A percentile compares a stretch with the other conserved stretches of the same genome.
Conservation (phyloP, 1,284 basidiomycete species). For the Farysia itapuensis region DNA sequence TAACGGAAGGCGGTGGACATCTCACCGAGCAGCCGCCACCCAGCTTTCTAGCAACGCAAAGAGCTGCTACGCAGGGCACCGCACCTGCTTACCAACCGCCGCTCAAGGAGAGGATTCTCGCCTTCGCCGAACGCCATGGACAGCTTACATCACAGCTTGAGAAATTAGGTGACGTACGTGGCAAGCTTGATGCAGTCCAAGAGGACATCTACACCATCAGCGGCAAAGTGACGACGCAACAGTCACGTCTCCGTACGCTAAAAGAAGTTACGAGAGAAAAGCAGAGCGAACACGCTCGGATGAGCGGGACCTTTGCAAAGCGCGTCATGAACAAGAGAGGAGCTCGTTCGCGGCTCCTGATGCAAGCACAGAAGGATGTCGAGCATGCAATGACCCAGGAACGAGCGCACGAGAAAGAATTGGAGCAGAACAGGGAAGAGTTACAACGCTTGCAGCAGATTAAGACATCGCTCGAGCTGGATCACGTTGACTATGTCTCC, state of each 20-base stretch:
- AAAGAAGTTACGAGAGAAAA: conserved; percentile 12
- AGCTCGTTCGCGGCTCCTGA: conserved; percentile 4
- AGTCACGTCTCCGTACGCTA: conserved; percentile 15
- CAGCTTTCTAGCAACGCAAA: too few relatives aligned
- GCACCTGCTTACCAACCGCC: conserved; percentile 28
- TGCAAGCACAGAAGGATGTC: conserved; percentile 7
- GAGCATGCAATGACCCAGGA: conserved; percentile 13
- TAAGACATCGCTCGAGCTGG: conserved; percentile 10
- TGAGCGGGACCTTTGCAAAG: conserved; percentile 21
- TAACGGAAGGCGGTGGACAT: too few relatives aligned
- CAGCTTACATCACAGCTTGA: conserved; percentile 13
- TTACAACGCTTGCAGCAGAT: conserved; percentile 1
- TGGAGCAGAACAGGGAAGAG: conserved; percentile 5
- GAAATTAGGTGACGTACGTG: conserved; percentile 20
- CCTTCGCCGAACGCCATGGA: conserved; percentile 14
- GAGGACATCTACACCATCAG: conserved; percentile 18
- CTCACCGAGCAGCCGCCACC: too few relatives aligned
- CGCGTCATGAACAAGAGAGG: conserved; percentile 28
- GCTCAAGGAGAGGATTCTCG: conserved; percentile 14
- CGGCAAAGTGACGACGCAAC: conserved; percentile 32
- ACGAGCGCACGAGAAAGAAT: conserved; percentile 12
- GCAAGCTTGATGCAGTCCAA: conserved; percentile 12
- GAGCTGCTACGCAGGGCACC: conserved; percentile 9
- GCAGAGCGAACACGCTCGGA: conserved; percentile 6
- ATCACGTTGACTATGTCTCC: conserved; percentile 9